phyloP scores from a whole-genome alignment of 176 grass and related monocot genomes.

The Puya raimondii region DNA sequence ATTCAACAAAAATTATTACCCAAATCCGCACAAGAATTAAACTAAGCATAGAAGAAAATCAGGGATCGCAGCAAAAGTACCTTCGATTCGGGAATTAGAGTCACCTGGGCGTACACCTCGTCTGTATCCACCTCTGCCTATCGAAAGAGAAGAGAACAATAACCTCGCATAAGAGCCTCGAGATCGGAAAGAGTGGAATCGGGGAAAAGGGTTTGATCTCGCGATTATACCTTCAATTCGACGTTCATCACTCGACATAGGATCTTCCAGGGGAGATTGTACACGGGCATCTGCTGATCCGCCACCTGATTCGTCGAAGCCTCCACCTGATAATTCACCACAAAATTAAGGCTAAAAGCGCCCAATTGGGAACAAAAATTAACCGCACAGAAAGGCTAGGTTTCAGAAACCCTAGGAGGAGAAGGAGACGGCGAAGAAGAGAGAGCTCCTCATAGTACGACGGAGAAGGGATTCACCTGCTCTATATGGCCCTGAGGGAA shows the following conservation, averaged over 20 bases:
- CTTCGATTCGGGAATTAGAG: conserved; percentile 60
- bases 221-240: conserved; percentile 52
- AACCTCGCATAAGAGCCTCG: background rate
- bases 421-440: background rate
- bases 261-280: conserved; percentile 86
- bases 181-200: background rate
- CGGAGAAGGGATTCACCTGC: conserved; percentile 34
- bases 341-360: conserved; percentile 4
- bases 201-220: background rate
- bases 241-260: conserved; percentile 73
- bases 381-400: background rate
- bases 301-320: conserved; percentile 79
- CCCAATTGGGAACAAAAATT: conserved; percentile 2
- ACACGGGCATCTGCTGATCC: conserved; percentile 63
- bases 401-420: background rate
- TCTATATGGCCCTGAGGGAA: conserved; percentile 96
- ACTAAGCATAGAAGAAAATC: conserved; percentile 10
- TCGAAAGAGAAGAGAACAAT: conserved; percentile 16
- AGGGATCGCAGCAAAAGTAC: conserved; percentile 11
- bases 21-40: conserved; percentile 5
- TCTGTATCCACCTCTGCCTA: conserved; percentile 85
- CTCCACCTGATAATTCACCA: conserved; percentile 53
- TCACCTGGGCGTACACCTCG: conserved; percentile 92
- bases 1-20: background rate
- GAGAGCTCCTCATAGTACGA: background rate